Evolutionary conservation across 2,329 filamentous ascomycete genomes (phyloP).

Genomic region (Truncatella angustata): DNA sequence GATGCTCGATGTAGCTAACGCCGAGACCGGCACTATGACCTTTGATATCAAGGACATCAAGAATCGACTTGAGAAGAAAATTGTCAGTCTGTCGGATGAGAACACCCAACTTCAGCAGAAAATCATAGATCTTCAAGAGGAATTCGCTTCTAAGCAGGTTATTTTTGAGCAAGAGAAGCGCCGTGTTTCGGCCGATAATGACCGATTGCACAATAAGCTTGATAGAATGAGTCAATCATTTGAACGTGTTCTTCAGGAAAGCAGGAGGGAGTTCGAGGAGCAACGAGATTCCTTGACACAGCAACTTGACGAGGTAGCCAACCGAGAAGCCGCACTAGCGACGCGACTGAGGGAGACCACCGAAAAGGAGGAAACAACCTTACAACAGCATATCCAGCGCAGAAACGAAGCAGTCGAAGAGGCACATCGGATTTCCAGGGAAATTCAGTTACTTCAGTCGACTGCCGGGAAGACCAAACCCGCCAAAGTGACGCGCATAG

Average conservation of each 20-base stretch:
- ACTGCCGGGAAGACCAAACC: conserved; percentile 24
- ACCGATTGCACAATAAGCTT: conserved; percentile 40
- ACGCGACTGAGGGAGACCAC: conserved; percentile 18
- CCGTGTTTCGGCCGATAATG: conserved; percentile 16
- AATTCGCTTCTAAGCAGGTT: conserved; percentile 15
- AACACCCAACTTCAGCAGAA: conserved; percentile 22
- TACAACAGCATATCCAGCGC: conserved; percentile 16
- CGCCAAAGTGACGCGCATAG: conserved; percentile 30
- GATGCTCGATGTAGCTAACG: conserved; percentile 38
- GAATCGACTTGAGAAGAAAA: conserved; percentile 21
- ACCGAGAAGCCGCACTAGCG: conserved; percentile 18
- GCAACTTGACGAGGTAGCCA: conserved; percentile 19
- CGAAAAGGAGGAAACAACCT: conserved; percentile 17
- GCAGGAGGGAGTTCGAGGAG: conserved; percentile 20
- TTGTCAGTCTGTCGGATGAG: conserved; percentile 20
- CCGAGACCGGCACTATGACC: conserved; percentile 17
- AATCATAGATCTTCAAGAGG: conserved; percentile 19
- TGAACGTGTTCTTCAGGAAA: conserved; percentile 26
- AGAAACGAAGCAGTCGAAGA: conserved; percentile 19
- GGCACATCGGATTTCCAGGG: conserved; percentile 20
- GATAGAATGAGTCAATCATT: conserved; percentile 34
- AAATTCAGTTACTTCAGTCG: conserved; percentile 23
- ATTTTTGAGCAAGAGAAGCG: conserved; percentile 20
- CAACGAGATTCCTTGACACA: conserved; percentile 18
- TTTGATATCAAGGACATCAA: conserved; percentile 20